Evolutionary conservation across 2,329 filamentous ascomycete species (phyloP).

Genomic region (Colletotrichum sp.): DNA sequence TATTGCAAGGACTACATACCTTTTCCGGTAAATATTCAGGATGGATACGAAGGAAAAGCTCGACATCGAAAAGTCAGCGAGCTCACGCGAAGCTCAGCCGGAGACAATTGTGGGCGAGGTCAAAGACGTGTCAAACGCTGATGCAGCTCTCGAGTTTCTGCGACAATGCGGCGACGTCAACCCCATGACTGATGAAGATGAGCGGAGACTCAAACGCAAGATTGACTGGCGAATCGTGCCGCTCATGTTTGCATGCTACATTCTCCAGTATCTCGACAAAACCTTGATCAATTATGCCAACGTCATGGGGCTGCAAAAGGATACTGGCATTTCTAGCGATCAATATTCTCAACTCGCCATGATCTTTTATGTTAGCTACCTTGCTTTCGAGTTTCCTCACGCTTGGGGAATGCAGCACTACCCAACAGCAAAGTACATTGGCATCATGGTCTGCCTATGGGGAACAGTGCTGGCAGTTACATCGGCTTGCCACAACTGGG

Average conservation of each 20-base stretch:
- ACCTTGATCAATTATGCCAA: conserved; percentile 48
- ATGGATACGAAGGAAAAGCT: not conserved
- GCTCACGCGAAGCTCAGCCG: not conserved
- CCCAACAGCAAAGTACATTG: conserved; percentile 12
- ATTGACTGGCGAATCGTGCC: conserved; percentile 25
- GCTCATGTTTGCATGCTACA: conserved; percentile 22
- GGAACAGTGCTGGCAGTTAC: conserved; percentile 42
- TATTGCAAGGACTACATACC: not conserved
- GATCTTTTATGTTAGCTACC: conserved; percentile 63
- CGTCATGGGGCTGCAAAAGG: conserved; percentile 56
- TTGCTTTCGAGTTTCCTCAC: conserved; percentile 64
- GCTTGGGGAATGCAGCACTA: conserved; percentile 59
- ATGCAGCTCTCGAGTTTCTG: conserved; percentile 1
- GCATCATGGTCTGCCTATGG: conserved; percentile 44
- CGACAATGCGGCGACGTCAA: not conserved
- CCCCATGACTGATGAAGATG: not conserved
- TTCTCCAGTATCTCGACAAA: conserved; percentile 16
- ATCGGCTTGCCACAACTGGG: conserved; percentile 19
- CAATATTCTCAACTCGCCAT: conserved; percentile 64
- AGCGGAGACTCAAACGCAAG: conserved; percentile 14
- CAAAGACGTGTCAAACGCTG: not conserved
- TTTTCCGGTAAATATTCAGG: not conserved
- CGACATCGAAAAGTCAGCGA: not conserved
- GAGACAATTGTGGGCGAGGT: conserved; percentile 5
- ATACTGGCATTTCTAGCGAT: conserved; percentile 55